A percentile compares a stretch with the other conserved stretches of the same genome.
These are phyloP conservation scores for Evansstolkia leycettana DNA, from an alignment of 495 filamentous ascomycete species.

Conservation along the genomic window DNA sequence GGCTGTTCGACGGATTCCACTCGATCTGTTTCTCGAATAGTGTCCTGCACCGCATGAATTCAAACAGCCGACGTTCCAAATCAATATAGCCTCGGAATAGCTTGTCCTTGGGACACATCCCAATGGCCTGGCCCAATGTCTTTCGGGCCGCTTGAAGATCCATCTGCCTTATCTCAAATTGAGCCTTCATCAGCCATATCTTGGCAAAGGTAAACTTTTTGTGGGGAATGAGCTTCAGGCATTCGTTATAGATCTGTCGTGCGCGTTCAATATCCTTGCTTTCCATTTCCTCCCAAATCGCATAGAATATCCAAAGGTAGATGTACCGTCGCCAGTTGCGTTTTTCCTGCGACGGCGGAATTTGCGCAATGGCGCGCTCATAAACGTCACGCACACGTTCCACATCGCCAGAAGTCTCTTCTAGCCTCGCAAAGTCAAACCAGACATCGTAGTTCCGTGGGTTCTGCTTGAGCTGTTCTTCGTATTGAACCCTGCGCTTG, in stretches of 20 bases:
- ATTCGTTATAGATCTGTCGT: conserved; percentile 81
- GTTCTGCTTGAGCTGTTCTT: conserved; percentile 86
- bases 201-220: conserved; percentile 98
- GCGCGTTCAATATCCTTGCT: conserved; percentile 68
- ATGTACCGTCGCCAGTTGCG: conserved; percentile 95
- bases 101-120: conserved; percentile 91
- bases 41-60: conserved; percentile 80
- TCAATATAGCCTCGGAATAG: conserved; percentile 90
- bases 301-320: conserved; percentile 97
- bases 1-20: conserved; percentile 78
- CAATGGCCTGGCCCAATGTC: conserved; percentile 77
- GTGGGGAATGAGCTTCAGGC: conserved; percentile 79
- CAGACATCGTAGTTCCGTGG: conserved; percentile 90
- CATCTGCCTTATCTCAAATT: conserved; percentile 84
- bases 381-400: conserved; percentile 85
- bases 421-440: conserved; percentile 89
- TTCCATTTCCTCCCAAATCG: conserved; percentile 84
- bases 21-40: conserved; percentile 89
- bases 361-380: conserved; percentile 90
- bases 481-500: conserved; percentile 89
- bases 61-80: conserved; percentile 81
- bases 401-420: conserved; percentile 68
- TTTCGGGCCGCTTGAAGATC: conserved; percentile 72
- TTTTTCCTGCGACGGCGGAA: conserved; percentile 93
- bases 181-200: conserved; percentile 84